Evolutionary conservation across 2,329 filamentous ascomycete genomes (phyloP), one percentile per base, ranked within the genome.

Genomic region (Paecilomyces dactylethromorphus): DNA sequence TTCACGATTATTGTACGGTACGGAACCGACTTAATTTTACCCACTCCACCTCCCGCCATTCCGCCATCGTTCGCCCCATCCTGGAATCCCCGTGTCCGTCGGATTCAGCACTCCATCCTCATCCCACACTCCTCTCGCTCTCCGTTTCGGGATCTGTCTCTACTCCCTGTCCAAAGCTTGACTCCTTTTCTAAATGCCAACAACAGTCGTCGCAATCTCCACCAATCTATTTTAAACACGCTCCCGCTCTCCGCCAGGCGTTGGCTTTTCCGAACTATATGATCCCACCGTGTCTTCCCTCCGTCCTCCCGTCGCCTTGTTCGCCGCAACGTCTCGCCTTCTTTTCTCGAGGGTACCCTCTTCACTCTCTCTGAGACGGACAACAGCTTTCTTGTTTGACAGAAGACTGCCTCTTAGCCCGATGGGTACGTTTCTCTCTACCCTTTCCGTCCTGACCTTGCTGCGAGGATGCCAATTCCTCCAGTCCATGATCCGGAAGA

Each of bases 381-480:
- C 33, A 10, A 53, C 53, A 21, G 12, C 32, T n/a, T 24, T 52
- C 32, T 18, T 24, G 15, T n/a, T 18, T 26, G n/a, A 7, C 10
- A 56, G 15, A 24, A 52, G 50, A 53, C 18, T 45, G 10, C 22
- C 24, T 12, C 18, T 8, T 13, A 56, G 33, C 45, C 12, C 57
- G 33, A 55, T 59, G 57, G 57, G 57, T 59, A 56, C 21, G 57
- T 59, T 26, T 26, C 18, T 45, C 22, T 24, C 21, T 32, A 12
- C 35, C 8, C 18, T 45, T 8, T 24, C 21, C 6, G 11, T 56
- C 24, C 29, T 15, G 12, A 32, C 26, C 8, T 31, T 50, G 6
- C 22, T 33, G 24, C 45, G 29, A 26, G 29, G 49, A 35, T 33
- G 24, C 21, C 11, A 18, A 58, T 53, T 50, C 24, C 11, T 26